Conservation (phyloP, 2,329 filamentous ascomycete species). For the Colletotrichum eleusines region DNA sequence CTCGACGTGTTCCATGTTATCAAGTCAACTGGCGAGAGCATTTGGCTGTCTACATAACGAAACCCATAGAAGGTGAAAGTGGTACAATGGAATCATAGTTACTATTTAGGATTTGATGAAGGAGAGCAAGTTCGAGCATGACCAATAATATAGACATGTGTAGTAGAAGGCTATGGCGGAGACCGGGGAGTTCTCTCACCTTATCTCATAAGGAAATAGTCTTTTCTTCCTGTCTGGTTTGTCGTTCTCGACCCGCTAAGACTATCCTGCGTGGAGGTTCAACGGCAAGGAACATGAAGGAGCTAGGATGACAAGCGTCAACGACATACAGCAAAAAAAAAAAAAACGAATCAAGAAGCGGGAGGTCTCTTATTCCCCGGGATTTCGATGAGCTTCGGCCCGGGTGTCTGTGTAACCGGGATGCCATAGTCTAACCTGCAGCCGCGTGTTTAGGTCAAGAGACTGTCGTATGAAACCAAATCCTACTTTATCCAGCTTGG, state of each 20-base stretch:
- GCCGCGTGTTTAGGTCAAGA: neutral
- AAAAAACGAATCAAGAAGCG: neutral
- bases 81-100: neutral
- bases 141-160: neutral
- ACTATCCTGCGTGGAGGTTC: no score
- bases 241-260: no score
- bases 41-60: neutral
- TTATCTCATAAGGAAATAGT: neutral
- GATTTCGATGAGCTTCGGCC: neutral
- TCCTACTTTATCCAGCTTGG: neutral
- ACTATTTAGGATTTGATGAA: neutral
- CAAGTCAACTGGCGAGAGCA: neutral
- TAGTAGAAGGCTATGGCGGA: neutral
- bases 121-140: neutral
- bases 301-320: no score
- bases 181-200: neutral
- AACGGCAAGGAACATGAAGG: neutral
- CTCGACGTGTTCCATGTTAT: neutral
- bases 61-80: neutral
- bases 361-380: neutral
- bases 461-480: neutral
- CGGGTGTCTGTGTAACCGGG: neutral
- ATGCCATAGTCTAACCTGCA: neutral
- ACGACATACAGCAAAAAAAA: neutral
- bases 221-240: neutral